Evolutionary conservation across 805 yeast species (phyloP).

Genomic region (Starmerella stigmatis): DNA sequence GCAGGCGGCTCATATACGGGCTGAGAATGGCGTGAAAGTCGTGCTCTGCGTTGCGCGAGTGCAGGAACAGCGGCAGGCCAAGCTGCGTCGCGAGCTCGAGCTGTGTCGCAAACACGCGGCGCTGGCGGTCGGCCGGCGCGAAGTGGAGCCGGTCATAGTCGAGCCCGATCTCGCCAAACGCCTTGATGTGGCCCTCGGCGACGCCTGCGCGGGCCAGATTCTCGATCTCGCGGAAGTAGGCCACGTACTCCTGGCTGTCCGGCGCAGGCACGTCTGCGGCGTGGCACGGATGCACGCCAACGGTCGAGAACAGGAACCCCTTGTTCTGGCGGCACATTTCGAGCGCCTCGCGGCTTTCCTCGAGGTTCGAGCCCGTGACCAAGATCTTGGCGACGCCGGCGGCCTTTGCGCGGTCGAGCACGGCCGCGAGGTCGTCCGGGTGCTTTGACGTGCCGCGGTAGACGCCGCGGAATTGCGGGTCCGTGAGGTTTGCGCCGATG

Average conservation of each 20-base stretch:
- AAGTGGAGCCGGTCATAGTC: conserved; percentile 85
- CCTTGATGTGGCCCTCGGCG: conserved; percentile 47
- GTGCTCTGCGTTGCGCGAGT: conserved; percentile 74
- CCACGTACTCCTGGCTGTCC: conserved; percentile 23
- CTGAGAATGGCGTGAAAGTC: conserved; percentile 59
- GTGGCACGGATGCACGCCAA: conserved; percentile 92
- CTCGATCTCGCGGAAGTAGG: conserved; percentile 42
- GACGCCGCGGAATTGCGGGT: conserved; percentile 72
- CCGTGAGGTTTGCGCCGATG: conserved; percentile 72
- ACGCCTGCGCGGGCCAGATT: conserved; percentile 41
- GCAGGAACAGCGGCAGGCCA: conserved; percentile 71
- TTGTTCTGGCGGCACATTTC: conserved; percentile 37
- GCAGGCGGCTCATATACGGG: conserved; percentile 37
- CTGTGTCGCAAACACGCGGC: conserved; percentile 58
- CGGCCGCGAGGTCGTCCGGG: conserved; percentile 51
- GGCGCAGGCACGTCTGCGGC: conserved; percentile 34
- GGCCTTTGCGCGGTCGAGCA: conserved; percentile 54
- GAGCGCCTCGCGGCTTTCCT: conserved; percentile 55
- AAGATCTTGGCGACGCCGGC: conserved; percentile 60
- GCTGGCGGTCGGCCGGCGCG: conserved; percentile 59
- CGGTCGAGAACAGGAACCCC: conserved; percentile 41
- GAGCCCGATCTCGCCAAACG: conserved; percentile 92
- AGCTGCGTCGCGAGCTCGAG: conserved; percentile 46
- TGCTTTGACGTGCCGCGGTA: conserved; percentile 67
- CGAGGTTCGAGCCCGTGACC: conserved; percentile 71